A percentile compares a stretch with the other conserved stretches of the same genome.
These are phyloP conservation scores for Verticillium isaacii DNA, from an alignment of 2,329 filamentous ascomycete species.

Conservation along the genomic window DNA sequence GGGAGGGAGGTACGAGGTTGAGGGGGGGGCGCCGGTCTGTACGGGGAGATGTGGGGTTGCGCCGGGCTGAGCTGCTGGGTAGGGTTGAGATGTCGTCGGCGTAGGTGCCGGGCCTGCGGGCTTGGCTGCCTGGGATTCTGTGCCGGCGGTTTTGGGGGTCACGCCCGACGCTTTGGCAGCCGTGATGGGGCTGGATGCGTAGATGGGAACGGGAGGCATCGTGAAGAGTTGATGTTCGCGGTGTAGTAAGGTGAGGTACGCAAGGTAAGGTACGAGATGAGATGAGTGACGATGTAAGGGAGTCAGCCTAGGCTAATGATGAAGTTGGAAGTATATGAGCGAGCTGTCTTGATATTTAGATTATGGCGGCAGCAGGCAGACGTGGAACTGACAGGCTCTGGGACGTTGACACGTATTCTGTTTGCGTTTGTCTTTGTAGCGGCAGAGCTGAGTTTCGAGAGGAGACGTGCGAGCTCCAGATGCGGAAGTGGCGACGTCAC, in stretches of 20 bases:
- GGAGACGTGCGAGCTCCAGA: not conserved
- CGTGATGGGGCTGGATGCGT: conserved; percentile 54
- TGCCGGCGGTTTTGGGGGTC: conserved; percentile 39
- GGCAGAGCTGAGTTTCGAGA: not conserved
- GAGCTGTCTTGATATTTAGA: not conserved
- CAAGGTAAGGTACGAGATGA: not conserved
- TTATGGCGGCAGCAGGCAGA: not conserved
- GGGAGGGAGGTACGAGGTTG: conserved; percentile 34
- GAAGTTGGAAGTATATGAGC: not conserved
- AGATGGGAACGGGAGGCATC: conserved; percentile 59
- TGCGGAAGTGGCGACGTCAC: conserved; percentile 3
- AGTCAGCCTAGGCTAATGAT: not conserved
- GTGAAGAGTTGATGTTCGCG: not conserved
- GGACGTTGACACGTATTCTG: not conserved
- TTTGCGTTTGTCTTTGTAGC: not conserved
- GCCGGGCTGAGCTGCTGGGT: conserved; percentile 42
- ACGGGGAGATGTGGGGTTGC: conserved; percentile 37
- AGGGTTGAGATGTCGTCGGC: conserved; percentile 12
- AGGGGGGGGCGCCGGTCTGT: conserved; percentile 32
- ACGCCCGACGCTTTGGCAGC: conserved; percentile 46
- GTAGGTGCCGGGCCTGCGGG: not conserved
- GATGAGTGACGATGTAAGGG: not conserved
- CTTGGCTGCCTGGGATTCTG: conserved; percentile 16
- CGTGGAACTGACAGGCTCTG: not conserved
- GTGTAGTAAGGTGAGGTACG: not conserved